A percentile compares a stretch with the other conserved stretches of the same genome.
These are phyloP conservation scores for Podochytrium sp. DNA, from an alignment of 192 early-diverging fungal species.

Conservation along the genomic window DNA sequence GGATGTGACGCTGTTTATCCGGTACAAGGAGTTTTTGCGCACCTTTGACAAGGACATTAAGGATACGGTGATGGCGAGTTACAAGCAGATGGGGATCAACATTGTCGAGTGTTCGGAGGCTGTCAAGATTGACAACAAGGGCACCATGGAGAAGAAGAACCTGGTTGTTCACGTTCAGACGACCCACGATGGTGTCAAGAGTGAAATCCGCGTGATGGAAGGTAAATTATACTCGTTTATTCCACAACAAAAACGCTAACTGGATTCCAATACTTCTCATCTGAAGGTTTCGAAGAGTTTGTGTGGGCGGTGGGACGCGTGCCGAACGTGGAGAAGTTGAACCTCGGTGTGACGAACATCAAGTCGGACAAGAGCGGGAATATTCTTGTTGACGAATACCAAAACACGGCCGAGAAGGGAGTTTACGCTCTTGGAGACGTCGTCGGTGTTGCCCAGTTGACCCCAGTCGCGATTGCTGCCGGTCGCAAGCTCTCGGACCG, in stretches of 20 bases:
- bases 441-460: constrained; percentile 87
- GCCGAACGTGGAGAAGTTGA: constrained; percentile 75
- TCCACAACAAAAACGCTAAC: too few species aligned
- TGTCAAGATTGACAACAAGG: constrained; percentile 61
- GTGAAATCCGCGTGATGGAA: constrained; percentile 34
- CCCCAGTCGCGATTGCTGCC: constrained; percentile 96
- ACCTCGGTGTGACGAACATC: constrained; percentile 68
- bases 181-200: too few species aligned
- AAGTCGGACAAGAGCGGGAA: constrained; percentile 69
- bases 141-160: constrained; percentile 57
- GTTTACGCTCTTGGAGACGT: constrained; percentile 95
- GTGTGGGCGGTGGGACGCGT: constrained; percentile 91
- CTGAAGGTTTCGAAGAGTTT: constrained; percentile 77
- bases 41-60: constrained; percentile 84
- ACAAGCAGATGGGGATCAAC: constrained; percentile 76
- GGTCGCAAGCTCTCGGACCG: constrained; percentile 89
- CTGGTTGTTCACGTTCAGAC: constrained; percentile 26
- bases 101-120: constrained; percentile 73
- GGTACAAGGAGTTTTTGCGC: constrained; percentile 83
- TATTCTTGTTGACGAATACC: constrained; percentile 85
- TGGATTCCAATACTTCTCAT: too few species aligned
- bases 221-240: too few species aligned
- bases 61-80: constrained; percentile 48
- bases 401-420: constrained; percentile 72
- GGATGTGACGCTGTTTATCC: constrained; percentile 82